Conservation (phyloP, 2,329 filamentous ascomycete genomes). For the Fusarium sublunatum region DNA sequence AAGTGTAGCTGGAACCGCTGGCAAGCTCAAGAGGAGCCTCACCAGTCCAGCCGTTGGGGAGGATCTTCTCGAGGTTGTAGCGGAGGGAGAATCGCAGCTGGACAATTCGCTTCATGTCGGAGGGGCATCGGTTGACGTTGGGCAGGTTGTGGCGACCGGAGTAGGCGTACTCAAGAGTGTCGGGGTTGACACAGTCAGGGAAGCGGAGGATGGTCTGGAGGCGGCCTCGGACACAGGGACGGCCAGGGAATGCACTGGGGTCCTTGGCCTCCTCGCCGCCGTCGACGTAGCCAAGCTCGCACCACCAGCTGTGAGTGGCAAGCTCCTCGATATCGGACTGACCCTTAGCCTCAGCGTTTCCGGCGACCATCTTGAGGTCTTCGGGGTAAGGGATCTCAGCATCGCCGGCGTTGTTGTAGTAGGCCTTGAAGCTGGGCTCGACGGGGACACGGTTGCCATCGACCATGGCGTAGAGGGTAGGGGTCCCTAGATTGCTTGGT, state of each 20-base stretch:
- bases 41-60: constrained; percentile 58
- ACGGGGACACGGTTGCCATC: constrained; percentile 46
- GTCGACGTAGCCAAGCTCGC: constrained; percentile 40
- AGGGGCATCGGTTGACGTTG: constrained; percentile 51
- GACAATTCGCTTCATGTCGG: constrained; percentile 57
- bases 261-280: constrained; percentile 36
- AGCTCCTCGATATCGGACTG: constrained; percentile 3
- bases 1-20: constrained; percentile 53
- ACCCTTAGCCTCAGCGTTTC: constrained; percentile 45
- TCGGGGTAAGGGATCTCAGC: constrained; percentile 59
- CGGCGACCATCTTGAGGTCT: constrained; percentile 55
- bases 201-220: constrained; percentile 18
- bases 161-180: background rate
- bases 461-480: constrained; percentile 50
- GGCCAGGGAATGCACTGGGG: constrained; percentile 6
- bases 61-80: constrained; percentile 55
- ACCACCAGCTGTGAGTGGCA: constrained; percentile 48
- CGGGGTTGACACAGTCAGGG: background rate
- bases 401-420: constrained; percentile 54
- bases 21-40: constrained; percentile 56
- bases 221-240: constrained; percentile 7
- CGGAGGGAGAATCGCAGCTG: constrained; percentile 59
- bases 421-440: constrained; percentile 54
- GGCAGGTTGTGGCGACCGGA: background rate
- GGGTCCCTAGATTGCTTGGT: background rate